phyloP scores from a whole-genome alignment of 2,329 filamentous ascomycete species.

The Colletotrichum liaoningense region DNA sequence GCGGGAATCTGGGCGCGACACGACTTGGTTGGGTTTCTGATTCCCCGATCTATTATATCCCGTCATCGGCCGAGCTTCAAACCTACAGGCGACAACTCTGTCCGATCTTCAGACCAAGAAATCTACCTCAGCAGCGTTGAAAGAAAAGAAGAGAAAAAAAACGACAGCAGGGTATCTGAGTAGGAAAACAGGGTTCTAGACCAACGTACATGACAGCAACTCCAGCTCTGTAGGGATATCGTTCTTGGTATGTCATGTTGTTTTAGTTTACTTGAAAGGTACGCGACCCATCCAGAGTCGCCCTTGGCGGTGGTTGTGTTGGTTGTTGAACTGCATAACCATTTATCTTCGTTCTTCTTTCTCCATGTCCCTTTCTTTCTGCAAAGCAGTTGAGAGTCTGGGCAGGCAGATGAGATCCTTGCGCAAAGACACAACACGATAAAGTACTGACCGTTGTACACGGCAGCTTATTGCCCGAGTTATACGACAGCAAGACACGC shows the following conservation, averaged over 20 bases:
- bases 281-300: neutral
- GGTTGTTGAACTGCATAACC: neutral
- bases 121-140: neutral
- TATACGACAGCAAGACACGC: neutral
- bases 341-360: neutral
- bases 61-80: constrained; percentile 15
- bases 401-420: neutral
- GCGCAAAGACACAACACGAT: neutral
- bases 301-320: too few species aligned
- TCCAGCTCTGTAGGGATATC: neutral
- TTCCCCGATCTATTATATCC: neutral
- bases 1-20: neutral
- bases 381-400: neutral
- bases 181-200: neutral
- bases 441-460: neutral
- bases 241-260: neutral
- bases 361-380: neutral
- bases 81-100: constrained; percentile 1
- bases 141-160: neutral
- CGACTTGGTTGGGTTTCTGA: constrained; percentile 5
- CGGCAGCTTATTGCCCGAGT: neutral
- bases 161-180: neutral
- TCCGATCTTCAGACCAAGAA: neutral
- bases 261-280: neutral
- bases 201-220: neutral